Conservation (phyloP, 2,329 filamentous ascomycete species). For the Nothomitra cinnamomea region DNA sequence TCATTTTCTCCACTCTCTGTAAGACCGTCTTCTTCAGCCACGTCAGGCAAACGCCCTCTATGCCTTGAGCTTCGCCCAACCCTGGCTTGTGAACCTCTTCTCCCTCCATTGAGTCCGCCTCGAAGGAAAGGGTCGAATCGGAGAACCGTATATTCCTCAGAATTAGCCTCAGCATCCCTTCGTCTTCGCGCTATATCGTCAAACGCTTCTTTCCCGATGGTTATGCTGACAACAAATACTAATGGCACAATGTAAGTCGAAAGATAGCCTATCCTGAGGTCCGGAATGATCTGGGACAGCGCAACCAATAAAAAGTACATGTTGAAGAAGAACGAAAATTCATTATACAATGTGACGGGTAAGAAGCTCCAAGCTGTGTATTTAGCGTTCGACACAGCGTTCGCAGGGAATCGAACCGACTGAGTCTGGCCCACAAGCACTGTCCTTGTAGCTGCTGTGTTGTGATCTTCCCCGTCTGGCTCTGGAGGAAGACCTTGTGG, state of each 20-base stretch:
- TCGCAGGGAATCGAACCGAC: constrained; percentile 63
- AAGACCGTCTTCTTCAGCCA: constrained; percentile 45
- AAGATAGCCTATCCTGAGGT: constrained; percentile 81
- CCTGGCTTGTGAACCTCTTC: background rate
- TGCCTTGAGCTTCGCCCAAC: constrained; percentile 19
- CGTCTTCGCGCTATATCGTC: constrained; percentile 79
- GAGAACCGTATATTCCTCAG: constrained; percentile 70
- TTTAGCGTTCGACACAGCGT: constrained; percentile 91
- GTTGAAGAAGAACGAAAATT: constrained; percentile 99
- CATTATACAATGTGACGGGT: constrained; percentile 88
- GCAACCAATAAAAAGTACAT: constrained; percentile 96
- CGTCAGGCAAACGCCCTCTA: constrained; percentile 38
- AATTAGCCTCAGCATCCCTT: constrained; percentile 85
- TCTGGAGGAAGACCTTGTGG: constrained; percentile 14
- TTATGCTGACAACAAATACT: constrained; percentile 81
- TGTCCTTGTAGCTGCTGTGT: constrained; percentile 52
- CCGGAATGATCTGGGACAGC: constrained; percentile 78
- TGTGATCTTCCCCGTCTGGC: constrained; percentile 29
- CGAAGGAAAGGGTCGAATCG: constrained; percentile 39
- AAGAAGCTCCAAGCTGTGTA: constrained; percentile 92
- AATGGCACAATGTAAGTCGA: constrained; percentile 87
- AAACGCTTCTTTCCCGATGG: constrained; percentile 85
- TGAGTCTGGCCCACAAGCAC: constrained; percentile 63
- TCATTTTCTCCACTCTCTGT: constrained; percentile 11
- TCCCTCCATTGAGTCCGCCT: background rate